Percentiles rank a stretch among this genome's conserved stretches.
phyloP scores from a whole-genome alignment of 1,284 basidiomycete species.

The Heterobasidion irregulare region DNA sequence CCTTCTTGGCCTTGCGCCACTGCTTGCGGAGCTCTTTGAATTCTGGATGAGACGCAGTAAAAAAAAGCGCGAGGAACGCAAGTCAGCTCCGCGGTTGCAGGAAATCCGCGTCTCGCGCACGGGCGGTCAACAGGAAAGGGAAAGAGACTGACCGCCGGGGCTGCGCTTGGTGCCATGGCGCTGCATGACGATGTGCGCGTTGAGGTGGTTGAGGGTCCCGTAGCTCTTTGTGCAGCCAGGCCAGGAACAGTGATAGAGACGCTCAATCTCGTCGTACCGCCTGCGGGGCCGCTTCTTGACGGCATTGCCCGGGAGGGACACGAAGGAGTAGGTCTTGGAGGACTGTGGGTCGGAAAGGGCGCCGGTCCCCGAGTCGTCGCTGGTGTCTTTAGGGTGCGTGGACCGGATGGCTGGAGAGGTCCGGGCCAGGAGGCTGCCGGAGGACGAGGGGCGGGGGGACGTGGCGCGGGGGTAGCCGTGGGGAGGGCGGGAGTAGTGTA shows the following conservation, averaged over 20 bases:
- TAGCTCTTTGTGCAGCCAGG: conserved; percentile 81
- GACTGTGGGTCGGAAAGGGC: not conserved
- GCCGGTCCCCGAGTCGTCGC: conserved; percentile 17
- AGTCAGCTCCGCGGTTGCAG: no score
- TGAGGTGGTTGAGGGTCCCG: conserved; percentile 86
- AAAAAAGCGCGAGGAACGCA: conserved; percentile 1
- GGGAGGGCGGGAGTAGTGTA: not conserved
- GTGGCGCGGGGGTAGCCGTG: conserved; percentile 4
- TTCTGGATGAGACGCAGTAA: conserved; percentile 45
- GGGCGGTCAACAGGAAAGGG: conserved; percentile 6
- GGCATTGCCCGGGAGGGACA: conserved; percentile 68
- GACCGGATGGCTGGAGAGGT: not conserved
- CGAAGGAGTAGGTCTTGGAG: conserved; percentile 71
- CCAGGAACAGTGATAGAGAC: conserved; percentile 82
- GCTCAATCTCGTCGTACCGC: conserved; percentile 86
- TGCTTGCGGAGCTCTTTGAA: conserved; percentile 97
- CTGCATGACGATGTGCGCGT: conserved; percentile 91
- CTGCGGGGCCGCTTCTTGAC: conserved; percentile 79
- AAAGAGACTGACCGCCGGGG: conserved; percentile 59
- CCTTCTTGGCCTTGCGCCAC: conserved; percentile 92
- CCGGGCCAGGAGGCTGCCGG: not conserved
- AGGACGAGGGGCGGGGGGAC: conserved; percentile 8
- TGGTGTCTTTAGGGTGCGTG: conserved; percentile 3
- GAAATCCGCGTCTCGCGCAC: not conserved
- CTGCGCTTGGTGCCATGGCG: conserved; percentile 81